These are phyloP conservation scores for Boletus vinaceobasis DNA, from an alignment of 768 basidiomycete species.

Conservation along the genomic window DNA sequence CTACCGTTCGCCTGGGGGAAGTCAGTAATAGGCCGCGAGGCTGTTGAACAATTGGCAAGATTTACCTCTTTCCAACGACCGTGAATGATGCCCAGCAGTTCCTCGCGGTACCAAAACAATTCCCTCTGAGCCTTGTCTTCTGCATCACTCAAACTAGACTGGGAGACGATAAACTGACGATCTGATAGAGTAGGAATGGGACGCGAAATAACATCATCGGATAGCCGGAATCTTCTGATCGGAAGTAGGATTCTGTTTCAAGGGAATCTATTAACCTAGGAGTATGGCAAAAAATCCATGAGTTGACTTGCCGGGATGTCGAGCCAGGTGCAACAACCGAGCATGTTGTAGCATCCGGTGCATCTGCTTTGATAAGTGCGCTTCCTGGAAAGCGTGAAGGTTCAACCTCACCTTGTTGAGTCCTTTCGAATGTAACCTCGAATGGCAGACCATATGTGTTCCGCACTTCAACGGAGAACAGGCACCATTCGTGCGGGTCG, in stretches of 20 bases:
- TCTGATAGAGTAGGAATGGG: slow-evolving; percentile 85
- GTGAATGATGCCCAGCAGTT: slow-evolving; percentile 64
- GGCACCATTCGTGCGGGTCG: slow-evolving; percentile 69
- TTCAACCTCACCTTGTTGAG: slow-evolving; percentile 52
- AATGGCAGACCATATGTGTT: slow-evolving; percentile 93
- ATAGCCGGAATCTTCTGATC: slow-evolving; percentile 63
- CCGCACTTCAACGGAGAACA: slow-evolving; percentile 86
- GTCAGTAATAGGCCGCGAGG: not conserved
- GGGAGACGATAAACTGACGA: slow-evolving; percentile 86
- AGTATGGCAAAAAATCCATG: not conserved
- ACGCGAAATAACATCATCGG: slow-evolving; percentile 51
- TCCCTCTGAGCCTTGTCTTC: slow-evolving; percentile 69
- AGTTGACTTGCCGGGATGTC: slow-evolving; percentile 60
- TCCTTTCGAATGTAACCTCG: slow-evolving; percentile 74
- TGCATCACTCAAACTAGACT: slow-evolving; percentile 54
- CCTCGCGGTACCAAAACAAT: slow-evolving; percentile 95
- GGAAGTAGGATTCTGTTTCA: slow-evolving; percentile 60
- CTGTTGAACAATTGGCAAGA: not conserved
- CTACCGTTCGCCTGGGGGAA: slow-evolving; percentile 66
- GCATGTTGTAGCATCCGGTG: slow-evolving; percentile 39
- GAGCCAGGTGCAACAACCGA: slow-evolving; percentile 84
- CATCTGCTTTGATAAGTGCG: slow-evolving; percentile 33
- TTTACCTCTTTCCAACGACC: slow-evolving; percentile 85
- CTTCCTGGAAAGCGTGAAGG: not conserved
- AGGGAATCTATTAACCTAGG: slow-evolving; percentile 4